Evolutionary conservation across 768 basidiomycete genomes (phyloP).

Genomic region (Mycena olivaceomarginata): DNA sequence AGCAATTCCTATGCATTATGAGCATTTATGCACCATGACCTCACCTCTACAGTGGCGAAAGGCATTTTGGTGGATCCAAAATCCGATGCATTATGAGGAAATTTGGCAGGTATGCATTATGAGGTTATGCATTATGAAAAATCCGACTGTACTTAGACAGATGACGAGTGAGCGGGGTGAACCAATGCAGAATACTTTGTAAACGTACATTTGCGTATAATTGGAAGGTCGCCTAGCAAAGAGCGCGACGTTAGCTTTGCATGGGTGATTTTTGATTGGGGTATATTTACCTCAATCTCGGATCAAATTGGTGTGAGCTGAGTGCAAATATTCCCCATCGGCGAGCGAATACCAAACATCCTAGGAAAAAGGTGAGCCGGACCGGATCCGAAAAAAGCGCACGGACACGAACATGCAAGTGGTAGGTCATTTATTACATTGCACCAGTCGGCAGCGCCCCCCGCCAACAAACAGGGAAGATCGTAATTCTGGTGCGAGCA

Average conservation of each 20-base stretch:
- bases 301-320: slow-evolving; percentile 5
- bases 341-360: neutral
- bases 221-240: neutral
- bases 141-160: too few relatives aligned
- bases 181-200: neutral
- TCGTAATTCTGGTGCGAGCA: neutral
- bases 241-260: neutral
- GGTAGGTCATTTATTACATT: neutral
- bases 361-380: neutral
- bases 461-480: neutral
- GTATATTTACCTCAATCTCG: neutral
- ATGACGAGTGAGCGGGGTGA: neutral
- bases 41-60: too few relatives aligned
- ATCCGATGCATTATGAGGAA: too few relatives aligned
- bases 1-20: too few relatives aligned
- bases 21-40: too few relatives aligned
- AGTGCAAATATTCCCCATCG: neutral
- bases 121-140: too few relatives aligned
- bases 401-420: neutral
- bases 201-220: neutral
- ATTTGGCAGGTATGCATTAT: too few relatives aligned
- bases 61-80: too few relatives aligned
- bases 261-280: neutral
- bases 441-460: neutral
- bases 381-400: neutral